phyloP scores from a whole-genome alignment of 305 asterid genomes.

The Striga hermonthica region DNA sequence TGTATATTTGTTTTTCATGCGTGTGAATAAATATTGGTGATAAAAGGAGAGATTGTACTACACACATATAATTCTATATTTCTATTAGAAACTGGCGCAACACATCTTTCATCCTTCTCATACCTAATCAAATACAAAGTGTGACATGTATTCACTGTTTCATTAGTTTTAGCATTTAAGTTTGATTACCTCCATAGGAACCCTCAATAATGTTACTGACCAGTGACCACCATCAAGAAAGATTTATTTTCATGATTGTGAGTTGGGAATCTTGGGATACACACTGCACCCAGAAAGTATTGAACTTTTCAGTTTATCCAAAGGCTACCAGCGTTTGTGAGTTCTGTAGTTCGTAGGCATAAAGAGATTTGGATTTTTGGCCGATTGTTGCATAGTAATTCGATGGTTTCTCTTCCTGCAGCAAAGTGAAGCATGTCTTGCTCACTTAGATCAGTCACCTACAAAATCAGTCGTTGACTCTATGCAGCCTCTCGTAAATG shows the following conservation, averaged over 20 bases:
- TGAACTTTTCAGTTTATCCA: slow-evolving; percentile 15
- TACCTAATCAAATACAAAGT: slow-evolving; percentile 9
- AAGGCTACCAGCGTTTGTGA: slow-evolving; percentile 19
- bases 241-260: slow-evolving; percentile 6
- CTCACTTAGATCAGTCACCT: slow-evolving; percentile 89
- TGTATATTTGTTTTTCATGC: too few relatives aligned
- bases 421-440: slow-evolving; percentile 80
- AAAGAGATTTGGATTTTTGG: not conserved
- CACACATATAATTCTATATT: too few relatives aligned
- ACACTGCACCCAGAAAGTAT: not conserved
- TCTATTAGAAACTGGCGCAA: not conserved
- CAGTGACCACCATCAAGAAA: slow-evolving; percentile 16
- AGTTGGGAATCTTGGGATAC: slow-evolving; percentile 1
- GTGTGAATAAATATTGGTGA: too few relatives aligned
- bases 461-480: slow-evolving; percentile 69
- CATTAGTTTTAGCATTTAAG: not conserved
- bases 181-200: not conserved
- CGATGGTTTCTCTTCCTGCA: slow-evolving; percentile 40
- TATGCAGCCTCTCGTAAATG: slow-evolving; percentile 73
- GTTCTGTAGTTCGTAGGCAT: not conserved
- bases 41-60: too few relatives aligned
- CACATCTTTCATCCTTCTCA: not conserved
- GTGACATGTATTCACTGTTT: not conserved
- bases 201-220: not conserved
- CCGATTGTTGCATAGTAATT: slow-evolving; percentile 7